A percentile compares a stretch with the other conserved stretches of the same genome.
Evolutionary conservation across 2,329 filamentous ascomycete species (phyloP).

Genomic region (Pseudogymnoascus sp.): DNA sequence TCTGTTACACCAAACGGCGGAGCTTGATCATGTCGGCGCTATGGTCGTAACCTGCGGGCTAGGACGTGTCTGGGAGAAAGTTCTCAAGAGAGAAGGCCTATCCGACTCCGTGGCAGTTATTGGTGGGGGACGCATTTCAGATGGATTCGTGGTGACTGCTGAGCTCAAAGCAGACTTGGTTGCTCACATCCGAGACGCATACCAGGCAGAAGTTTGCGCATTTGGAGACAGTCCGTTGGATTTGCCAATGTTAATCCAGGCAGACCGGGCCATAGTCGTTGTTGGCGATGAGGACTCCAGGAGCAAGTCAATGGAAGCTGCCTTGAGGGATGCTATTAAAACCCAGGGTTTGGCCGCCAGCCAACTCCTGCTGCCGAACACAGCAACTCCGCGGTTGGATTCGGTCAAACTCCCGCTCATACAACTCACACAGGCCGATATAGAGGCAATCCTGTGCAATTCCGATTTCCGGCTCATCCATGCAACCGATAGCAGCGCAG

Average conservation of each 20-base stretch:
- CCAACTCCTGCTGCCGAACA: slow-evolving; percentile 40
- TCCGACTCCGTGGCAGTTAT: slow-evolving; percentile 40
- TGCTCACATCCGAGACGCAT: slow-evolving; percentile 28
- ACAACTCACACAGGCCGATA: slow-evolving; percentile 23
- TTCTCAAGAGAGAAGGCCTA: slow-evolving; percentile 39
- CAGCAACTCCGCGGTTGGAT: slow-evolving; percentile 36
- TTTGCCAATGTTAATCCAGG: slow-evolving; percentile 46
- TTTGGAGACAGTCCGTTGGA: slow-evolving; percentile 56
- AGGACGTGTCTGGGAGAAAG: slow-evolving; percentile 45
- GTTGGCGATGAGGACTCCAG: slow-evolving; percentile 39
- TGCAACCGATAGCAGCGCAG: slow-evolving; percentile 36
- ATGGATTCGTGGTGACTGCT: slow-evolving; percentile 44
- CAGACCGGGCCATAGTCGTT: slow-evolving; percentile 47
- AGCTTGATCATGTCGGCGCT: slow-evolving; percentile 33
- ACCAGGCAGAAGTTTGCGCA: slow-evolving; percentile 39
- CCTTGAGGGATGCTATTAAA: slow-evolving; percentile 36
- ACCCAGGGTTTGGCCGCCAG: slow-evolving; percentile 32
- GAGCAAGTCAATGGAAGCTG: slow-evolving; percentile 45
- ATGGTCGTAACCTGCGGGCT: slow-evolving; percentile 50
- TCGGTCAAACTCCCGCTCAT: slow-evolving; percentile 35
- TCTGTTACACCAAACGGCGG: slow-evolving; percentile 32
- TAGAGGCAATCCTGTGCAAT: neutral
- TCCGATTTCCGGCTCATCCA: slow-evolving; percentile 29
- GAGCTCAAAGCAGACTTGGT: slow-evolving; percentile 43
- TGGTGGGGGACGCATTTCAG: slow-evolving; percentile 40